Percentiles rank a stretch among this genome's conserved stretches.
These are phyloP conservation scores for Boletus tomentosulus DNA, from an alignment of 768 basidiomycete species.

Conservation along the genomic window DNA sequence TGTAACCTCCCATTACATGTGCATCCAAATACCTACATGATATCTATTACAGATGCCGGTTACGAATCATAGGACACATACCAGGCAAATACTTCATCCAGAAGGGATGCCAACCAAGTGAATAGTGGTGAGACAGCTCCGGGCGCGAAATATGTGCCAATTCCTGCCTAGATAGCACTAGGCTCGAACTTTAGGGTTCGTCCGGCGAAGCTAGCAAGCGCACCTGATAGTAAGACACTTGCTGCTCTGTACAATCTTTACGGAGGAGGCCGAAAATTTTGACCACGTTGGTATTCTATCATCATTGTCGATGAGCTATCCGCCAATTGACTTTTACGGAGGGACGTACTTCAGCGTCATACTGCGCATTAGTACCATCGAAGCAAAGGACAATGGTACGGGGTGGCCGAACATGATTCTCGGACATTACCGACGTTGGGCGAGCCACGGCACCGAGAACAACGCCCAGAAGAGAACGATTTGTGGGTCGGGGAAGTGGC, in stretches of 20 bases:
- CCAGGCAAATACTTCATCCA: conserved; percentile 75
- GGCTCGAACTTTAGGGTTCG: neutral
- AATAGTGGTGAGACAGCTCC: conserved; percentile 64
- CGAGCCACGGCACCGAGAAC: neutral
- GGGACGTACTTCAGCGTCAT: conserved; percentile 40
- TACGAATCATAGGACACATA: conserved; percentile 25
- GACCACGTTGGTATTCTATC: conserved; percentile 64
- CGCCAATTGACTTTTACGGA: neutral
- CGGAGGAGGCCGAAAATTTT: conserved; percentile 65
- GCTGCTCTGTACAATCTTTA: conserved; percentile 50
- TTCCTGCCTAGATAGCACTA: conserved; percentile 35
- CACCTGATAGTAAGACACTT: conserved; percentile 72
- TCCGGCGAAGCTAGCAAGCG: conserved; percentile 1
- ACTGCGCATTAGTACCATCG: conserved; percentile 62
- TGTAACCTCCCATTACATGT: conserved; percentile 74
- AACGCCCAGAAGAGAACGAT: neutral
- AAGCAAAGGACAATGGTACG: conserved; percentile 63
- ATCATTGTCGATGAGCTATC: neutral
- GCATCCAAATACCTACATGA: conserved; percentile 57
- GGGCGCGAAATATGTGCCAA: conserved; percentile 52
- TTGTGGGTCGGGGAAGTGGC: neutral
- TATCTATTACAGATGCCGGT: neutral
- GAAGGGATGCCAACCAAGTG: conserved; percentile 51
- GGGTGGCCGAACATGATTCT: conserved; percentile 12
- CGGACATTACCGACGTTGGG: neutral